phyloP scores from a whole-genome alignment of 2,329 filamentous ascomycete genomes.

The Aspergillus brunneoviolaceus region DNA sequence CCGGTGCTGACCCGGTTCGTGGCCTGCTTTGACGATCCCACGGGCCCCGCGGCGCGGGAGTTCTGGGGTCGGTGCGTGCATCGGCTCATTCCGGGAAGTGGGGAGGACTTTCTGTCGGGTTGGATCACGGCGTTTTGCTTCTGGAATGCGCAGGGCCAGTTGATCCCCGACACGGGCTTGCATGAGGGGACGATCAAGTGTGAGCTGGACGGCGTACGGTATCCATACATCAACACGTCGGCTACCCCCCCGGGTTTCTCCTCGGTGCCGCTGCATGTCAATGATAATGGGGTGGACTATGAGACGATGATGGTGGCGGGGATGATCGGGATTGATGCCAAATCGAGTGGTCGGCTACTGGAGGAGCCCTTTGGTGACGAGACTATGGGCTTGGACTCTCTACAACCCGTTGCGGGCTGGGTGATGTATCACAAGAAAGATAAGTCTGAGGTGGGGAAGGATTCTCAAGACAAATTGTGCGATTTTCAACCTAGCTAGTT shows the following conservation, averaged over 20 bases:
- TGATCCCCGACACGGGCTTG: conserved; percentile 3
- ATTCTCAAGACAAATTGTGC: too few species aligned
- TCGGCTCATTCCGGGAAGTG: conserved; percentile 32
- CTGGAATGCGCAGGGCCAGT: conserved; percentile 42
- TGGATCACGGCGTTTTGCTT: conserved; percentile 53
- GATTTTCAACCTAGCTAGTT: too few species aligned
- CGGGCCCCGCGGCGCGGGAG: background rate
- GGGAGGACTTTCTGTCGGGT: conserved; percentile 42
- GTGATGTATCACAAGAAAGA: background rate
- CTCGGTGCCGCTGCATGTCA: background rate
- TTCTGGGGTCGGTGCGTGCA: conserved; percentile 22
- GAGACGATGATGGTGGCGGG: background rate
- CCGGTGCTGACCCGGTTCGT: conserved; percentile 51
- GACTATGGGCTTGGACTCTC: background rate
- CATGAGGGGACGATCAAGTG: background rate
- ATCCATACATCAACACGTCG: background rate
- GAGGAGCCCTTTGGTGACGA: background rate
- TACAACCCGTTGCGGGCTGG: background rate
- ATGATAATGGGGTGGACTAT: background rate
- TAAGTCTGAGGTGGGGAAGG: too few species aligned
- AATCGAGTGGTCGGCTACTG: background rate
- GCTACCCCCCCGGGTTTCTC: background rate
- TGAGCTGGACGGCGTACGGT: background rate
- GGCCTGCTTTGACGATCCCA: conserved; percentile 11
- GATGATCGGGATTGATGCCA: background rate